phyloP scores from a whole-genome alignment of 2,329 filamentous ascomycete species.

The Clonostachys solani region DNA sequence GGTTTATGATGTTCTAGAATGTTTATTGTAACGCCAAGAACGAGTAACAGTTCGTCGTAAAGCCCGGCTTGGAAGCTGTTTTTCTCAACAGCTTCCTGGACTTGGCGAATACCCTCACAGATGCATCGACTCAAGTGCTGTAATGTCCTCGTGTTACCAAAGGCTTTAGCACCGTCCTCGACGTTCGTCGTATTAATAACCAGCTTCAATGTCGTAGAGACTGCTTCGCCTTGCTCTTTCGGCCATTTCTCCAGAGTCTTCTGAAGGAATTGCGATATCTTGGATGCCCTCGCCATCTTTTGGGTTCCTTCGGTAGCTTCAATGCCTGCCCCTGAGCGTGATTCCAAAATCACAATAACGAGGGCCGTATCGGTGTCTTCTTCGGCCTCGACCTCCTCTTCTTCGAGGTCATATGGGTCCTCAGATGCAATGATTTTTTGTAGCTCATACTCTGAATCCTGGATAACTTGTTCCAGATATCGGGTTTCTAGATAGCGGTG shows the following conservation, averaged over 20 bases:
- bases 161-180: constrained; percentile 64
- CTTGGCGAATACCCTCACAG: constrained; percentile 42
- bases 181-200: constrained; percentile 86
- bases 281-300: too few relatives aligned
- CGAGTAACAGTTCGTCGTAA: constrained; percentile 70
- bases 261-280: constrained; percentile 14
- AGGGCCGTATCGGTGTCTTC: constrained; percentile 34
- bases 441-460: constrained; percentile 19
- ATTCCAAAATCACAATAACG: constrained; percentile 30
- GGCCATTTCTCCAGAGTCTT: constrained; percentile 21
- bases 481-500: constrained; percentile 14
- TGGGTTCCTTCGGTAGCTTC: constrained; percentile 7
- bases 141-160: constrained; percentile 58
- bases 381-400: constrained; percentile 9
- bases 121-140: constrained; percentile 42
- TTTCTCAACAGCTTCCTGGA: constrained; percentile 41
- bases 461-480: constrained; percentile 18
- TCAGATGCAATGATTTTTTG: constrained; percentile 8
- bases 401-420: not conserved
- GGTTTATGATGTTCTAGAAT: constrained; percentile 72
- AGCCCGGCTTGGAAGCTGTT: constrained; percentile 43
- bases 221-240: constrained; percentile 10
- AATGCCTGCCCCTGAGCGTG: constrained; percentile 21
- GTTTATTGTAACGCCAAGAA: constrained; percentile 82
- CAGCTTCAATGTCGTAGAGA: constrained; percentile 43